Conservation (phyloP, 768 basidiomycete genomes). For the Pleurotus pulmonarius region DNA sequence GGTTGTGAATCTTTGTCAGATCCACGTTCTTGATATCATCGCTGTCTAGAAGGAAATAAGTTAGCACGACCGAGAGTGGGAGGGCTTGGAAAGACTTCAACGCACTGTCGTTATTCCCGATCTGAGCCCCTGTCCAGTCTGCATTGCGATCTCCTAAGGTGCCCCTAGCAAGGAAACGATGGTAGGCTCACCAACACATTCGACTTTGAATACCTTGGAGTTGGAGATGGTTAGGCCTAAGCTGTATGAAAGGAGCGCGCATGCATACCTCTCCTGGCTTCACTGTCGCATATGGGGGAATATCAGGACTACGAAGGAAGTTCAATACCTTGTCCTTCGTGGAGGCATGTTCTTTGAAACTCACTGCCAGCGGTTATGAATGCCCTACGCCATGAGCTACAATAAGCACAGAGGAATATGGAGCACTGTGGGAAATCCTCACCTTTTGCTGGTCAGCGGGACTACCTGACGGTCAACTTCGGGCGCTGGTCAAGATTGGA, state of each 20-base stretch:
- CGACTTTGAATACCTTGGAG: conserved; percentile 64
- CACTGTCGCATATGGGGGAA: conserved; percentile 57
- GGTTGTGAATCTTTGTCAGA: conserved; percentile 63
- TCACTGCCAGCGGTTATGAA: conserved; percentile 77
- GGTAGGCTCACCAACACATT: conserved; percentile 55
- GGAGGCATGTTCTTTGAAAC: conserved; percentile 18
- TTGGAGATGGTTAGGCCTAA: conserved; percentile 16
- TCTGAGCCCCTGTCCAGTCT: conserved; percentile 82
- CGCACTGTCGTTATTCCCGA: conserved; percentile 71
- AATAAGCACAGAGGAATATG: not conserved
- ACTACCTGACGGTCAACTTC: conserved; percentile 14
- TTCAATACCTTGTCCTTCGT: not conserved
- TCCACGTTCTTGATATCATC: conserved; percentile 70
- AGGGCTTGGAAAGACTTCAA: conserved; percentile 3
- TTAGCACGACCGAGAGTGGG: not conserved
- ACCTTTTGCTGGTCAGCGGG: conserved; percentile 62
- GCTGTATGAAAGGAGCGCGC: not conserved
- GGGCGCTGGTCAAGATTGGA: not conserved
- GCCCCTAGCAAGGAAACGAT: too few relatives aligned
- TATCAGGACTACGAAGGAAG: conserved; percentile 46
- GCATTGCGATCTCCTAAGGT: not conserved
- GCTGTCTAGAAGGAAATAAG: conserved; percentile 33
- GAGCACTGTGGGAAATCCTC: conserved; percentile 1
- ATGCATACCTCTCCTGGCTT: conserved; percentile 52
- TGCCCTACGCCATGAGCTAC: conserved; percentile 33